Evolutionary conservation across 208 protist species (phyloP).

Genomic region (Wallacemonas sp.): DNA sequence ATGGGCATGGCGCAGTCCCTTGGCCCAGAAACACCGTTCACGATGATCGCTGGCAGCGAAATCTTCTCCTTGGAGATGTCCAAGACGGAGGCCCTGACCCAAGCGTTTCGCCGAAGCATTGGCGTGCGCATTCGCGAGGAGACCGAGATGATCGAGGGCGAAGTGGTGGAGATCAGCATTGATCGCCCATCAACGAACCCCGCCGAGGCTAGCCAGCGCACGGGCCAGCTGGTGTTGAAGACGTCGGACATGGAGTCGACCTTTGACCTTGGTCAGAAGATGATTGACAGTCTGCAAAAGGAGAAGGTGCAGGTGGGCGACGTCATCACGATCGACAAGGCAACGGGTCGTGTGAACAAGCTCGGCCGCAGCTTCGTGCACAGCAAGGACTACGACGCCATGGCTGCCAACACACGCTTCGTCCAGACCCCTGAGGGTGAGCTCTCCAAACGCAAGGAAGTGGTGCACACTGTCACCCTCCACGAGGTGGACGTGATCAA

Average conservation of each 20-base stretch:
- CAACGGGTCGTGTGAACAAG: constrained; percentile 97
- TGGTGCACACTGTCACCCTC: constrained; percentile 99
- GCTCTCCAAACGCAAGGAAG: constrained; percentile 99
- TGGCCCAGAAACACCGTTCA: constrained; percentile 98
- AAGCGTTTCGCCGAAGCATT: constrained; percentile 99
- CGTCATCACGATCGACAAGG: constrained; percentile 99
- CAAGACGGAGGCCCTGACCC: constrained; percentile 99
- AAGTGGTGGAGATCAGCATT: constrained; percentile 99
- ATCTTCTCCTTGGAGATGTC: constrained; percentile 99
- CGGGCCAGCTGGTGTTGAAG: constrained; percentile 99
- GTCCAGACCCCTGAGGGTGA: constrained; percentile 99
- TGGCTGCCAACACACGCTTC: constrained; percentile 94
- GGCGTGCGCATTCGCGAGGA: constrained; percentile 99
- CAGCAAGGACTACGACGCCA: constrained; percentile 97
- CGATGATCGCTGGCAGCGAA: constrained; percentile 98
- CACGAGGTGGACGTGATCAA: constrained; percentile 99
- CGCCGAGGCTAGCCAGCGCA: constrained; percentile 89
- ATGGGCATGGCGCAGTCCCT: constrained; percentile 99
- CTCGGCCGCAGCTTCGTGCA: constrained; percentile 98
- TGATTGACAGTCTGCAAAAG: constrained; percentile 99
- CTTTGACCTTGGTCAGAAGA: constrained; percentile 99
- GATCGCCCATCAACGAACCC: constrained; percentile 96
- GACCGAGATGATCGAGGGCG: constrained; percentile 99
- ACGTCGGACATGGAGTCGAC: constrained; percentile 99
- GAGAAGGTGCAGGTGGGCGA: constrained; percentile 99